These are phyloP conservation scores for Annulohypoxylon nitens DNA, from an alignment of 495 filamentous ascomycete genomes.

Conservation along the genomic window DNA sequence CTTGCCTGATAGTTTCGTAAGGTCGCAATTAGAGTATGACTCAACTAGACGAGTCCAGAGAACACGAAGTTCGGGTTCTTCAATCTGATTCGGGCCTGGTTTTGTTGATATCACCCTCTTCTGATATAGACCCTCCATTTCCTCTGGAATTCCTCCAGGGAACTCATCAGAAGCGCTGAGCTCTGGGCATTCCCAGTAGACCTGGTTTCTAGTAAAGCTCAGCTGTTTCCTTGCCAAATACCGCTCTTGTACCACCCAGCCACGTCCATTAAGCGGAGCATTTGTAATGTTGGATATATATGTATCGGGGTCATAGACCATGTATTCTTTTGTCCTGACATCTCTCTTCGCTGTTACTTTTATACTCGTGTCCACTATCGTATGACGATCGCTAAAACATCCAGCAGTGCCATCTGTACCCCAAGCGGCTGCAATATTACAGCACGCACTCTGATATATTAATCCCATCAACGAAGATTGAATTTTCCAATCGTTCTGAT, in stretches of 20 bases:
- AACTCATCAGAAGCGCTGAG: conserved; percentile 27
- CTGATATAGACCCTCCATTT: neutral
- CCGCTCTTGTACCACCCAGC: conserved; percentile 54
- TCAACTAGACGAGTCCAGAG: neutral
- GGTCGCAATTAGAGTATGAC: conserved; percentile 9
- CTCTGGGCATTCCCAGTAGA: conserved; percentile 52
- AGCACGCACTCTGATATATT: neutral
- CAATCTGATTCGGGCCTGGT: too few relatives aligned
- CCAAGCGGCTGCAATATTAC: conserved; percentile 3
- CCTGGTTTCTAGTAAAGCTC: conserved; percentile 41
- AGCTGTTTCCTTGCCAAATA: conserved; percentile 47
- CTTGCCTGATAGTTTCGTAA: conserved; percentile 22
- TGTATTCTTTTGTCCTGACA: neutral
- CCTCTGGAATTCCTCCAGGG: neutral
- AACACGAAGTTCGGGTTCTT: neutral
- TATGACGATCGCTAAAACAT: conserved; percentile 2
- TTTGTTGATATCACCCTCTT: neutral
- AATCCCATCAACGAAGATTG: conserved; percentile 4
- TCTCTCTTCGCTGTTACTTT: neutral
- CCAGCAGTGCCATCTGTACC: neutral
- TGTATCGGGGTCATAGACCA: neutral
- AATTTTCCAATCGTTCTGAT: neutral
- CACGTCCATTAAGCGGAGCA: conserved; percentile 32
- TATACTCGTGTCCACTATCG: too few relatives aligned
- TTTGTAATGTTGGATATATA: neutral